Evolutionary conservation across 2,329 filamentous ascomycete genomes (phyloP), one percentile per base, ranked within the genome.

Genomic region (Zasmidium cellare): DNA sequence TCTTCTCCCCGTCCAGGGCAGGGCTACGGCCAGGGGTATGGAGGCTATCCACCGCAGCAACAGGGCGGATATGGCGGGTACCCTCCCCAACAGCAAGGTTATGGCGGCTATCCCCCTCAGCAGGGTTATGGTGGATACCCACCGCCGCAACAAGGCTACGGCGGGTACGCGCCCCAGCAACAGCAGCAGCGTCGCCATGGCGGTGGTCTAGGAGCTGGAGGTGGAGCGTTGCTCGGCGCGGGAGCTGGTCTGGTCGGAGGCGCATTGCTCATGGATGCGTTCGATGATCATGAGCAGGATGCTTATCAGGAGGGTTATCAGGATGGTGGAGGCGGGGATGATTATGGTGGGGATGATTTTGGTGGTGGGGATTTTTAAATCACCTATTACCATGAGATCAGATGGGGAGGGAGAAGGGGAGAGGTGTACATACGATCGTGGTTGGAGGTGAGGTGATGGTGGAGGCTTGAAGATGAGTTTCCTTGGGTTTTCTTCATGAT

Each of bases 171-270:
- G 57, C 25, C 25, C 5, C 25, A 28, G 25, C 25, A 28, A 11
- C 6, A 6, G 11, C 25, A 28, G 25, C 80, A 77, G 59, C 80
- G 79, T 67, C 76, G 75, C 53, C 64, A 64, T 22, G 77, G 80
- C 3, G 65, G 66, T 2, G 82, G 82, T 1, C 79, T 93, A 76
- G 90, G 90, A n/a, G 81, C 84, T 59, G 84, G 82, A 1, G 91
- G 90, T 49, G 91, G 87, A 52, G 85, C 87, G 9, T 90, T 90
- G 20, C 77, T 96, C 46, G 92, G 92, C 77, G 74, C 90, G 3
- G 92, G 91, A 65, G 92, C 88, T 62, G 92, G 92, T 73, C 70
- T 96, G 71, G 68, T 96, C 1, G 92, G 91, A 66, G 92, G 92
- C 55, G 83, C 85, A 61, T 61, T 96, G 67, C 74, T 96, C 1